Percentiles rank a stretch among this genome's conserved stretches.
phyloP scores from a whole-genome alignment of 495 filamentous ascomycete genomes.

The Venustampulla echinocandica region DNA sequence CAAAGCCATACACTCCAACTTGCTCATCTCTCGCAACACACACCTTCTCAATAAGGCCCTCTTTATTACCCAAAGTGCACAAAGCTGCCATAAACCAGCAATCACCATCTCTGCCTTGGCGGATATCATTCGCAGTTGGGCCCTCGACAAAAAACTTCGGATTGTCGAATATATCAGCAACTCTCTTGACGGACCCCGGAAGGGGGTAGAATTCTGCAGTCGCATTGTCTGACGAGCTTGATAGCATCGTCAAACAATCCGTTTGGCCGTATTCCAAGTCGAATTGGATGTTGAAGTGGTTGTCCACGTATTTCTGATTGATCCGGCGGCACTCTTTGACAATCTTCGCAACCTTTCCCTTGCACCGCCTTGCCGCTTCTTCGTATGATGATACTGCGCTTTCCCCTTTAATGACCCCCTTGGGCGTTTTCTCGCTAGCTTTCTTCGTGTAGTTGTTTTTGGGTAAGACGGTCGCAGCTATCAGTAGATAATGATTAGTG shows the following conservation, averaged over 20 bases:
- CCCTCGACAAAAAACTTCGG: conserved; percentile 82
- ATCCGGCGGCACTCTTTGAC: conserved; percentile 71
- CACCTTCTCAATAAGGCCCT: conserved; percentile 66
- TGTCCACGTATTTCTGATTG: conserved; percentile 86
- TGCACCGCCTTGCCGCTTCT: conserved; percentile 61
- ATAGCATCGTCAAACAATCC: conserved; percentile 36
- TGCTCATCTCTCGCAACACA: conserved; percentile 75
- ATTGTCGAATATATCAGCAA: conserved; percentile 77
- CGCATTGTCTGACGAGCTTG: conserved; percentile 12
- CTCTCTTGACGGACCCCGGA: conserved; percentile 57
- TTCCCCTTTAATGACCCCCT: conserved; percentile 43
- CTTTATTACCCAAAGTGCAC: conserved; percentile 74
- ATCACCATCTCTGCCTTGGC: conserved; percentile 72
- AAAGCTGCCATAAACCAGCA: conserved; percentile 90
- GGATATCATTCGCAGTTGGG: conserved; percentile 72
- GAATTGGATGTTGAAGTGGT: conserved; percentile 78
- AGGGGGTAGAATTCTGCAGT: conserved; percentile 6
- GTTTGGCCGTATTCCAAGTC: conserved; percentile 57
- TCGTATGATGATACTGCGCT: conserved; percentile 51
- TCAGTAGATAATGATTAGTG: conserved; percentile 19
- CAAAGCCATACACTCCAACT: conserved; percentile 89
- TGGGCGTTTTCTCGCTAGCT: conserved; percentile 37
- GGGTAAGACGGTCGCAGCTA: conserved; percentile 62
- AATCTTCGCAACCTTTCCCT: conserved; percentile 70
- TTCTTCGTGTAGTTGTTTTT: conserved; percentile 63